Evolutionary conservation across 2,329 filamentous ascomycete genomes (phyloP), one percentile per base, ranked within the genome.

Genomic region (Fusarium sp.): DNA sequence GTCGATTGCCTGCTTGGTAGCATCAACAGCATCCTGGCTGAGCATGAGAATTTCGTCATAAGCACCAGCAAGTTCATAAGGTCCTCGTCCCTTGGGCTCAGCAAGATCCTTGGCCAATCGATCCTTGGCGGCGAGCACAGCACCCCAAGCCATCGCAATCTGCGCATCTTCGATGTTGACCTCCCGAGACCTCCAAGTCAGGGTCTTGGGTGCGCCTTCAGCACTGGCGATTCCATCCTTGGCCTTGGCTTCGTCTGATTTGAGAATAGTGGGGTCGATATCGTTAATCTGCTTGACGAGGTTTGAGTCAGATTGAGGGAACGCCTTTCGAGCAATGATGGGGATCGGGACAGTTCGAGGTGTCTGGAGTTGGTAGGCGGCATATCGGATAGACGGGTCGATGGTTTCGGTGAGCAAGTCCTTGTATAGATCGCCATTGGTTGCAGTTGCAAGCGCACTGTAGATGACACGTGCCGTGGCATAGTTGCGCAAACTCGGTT

Each of bases 381-480:
- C 95, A 82, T 97, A 98, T 72, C 96, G 92, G 78, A 99, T 94
- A 71, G 95, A 97, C 5, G 95, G 95, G 80, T 99, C 96, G 70
- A 98, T 92, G 9, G 93, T 97, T 77, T 93, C 92, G 54, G 92
- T 90, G 65, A 99, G 85, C 30, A 98, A 87, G 70, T 98, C 96
- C 80, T 93, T 95, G 86, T 94, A 96, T 41, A 93, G 86, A 66
- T 98, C 96, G 70, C 90, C 92, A 24, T 85, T 82, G 39, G 81
- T 71, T 84, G 90, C 70, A 35, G 88, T 87, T 24, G 91, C 87
- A 48, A 99, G 86, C 2, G 93, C 91, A 69, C 89, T 91, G 85
- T 98, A 99, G 77, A 98, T 92, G 64, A 98, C 88, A 70, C 94
- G 90, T 26, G 94, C 90, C 32, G 92, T 87, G 0, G 96, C 90